Evolutionary conservation across 305 asterid species (phyloP), one percentile per base, ranked within the genome.

Genomic region (Solanum chacoense): DNA sequence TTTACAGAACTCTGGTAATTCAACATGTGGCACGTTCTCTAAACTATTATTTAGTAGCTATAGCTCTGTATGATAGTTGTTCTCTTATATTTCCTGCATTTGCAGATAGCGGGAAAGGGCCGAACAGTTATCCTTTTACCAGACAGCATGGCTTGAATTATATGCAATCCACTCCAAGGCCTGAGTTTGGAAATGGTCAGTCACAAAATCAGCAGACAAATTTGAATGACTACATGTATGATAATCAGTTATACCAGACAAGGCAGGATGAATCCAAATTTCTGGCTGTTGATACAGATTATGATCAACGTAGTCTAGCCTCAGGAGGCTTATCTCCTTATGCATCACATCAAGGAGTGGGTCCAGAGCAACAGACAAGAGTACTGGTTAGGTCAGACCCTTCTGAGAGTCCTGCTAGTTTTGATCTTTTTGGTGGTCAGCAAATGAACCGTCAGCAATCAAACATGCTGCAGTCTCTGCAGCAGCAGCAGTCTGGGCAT

Each of bases 341-440:
- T 77, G 85, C 84, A 89, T 90, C 93, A 80, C 98, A 93, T 90
- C 97, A 93, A 91, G 94, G 90, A 79, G 88, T 89, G 91, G 93
- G 90, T 85, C 92, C 91, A 91, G 97, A 94, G 72, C 95, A 92
- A 86, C 97, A 91, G 84, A 91, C 94, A 88, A 94, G 93, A 89
- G 89, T 93, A 89, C 89, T 94, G 80, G 94, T 90, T 89, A 91
- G 95, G 91, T 89, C 94, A 11, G 95, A 93, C 86, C 87, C 97
- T 87, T 93, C 96, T 74, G 94, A 89, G 31, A 87, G 98, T 90
- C 94, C 97, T 88, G 88, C 90, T 72, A 91, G 97, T 94, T 96
- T 95, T 91, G 98, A 95, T 93, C 94, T 97, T 85, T 97, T 97
- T 92, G 97, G 98, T 88, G 95, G 95, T 92, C 98, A 94, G 89